phyloP scores from a whole-genome alignment of 176 grass and related monocot genomes.

The Oryza glaberrima region DNA sequence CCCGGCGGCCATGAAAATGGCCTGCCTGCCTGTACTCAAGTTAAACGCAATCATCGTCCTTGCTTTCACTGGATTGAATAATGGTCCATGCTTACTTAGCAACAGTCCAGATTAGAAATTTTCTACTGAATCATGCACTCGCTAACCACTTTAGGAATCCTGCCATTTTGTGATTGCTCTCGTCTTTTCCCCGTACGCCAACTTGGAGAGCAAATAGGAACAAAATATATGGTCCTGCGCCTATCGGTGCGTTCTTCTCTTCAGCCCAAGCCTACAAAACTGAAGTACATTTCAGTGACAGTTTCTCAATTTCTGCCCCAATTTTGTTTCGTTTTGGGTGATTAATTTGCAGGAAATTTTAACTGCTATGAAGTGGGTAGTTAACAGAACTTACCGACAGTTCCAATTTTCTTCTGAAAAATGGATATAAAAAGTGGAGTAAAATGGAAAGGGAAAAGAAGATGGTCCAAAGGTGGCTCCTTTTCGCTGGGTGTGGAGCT shows the following conservation, averaged over 20 bases:
- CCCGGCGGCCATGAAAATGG: slow-evolving; percentile 11
- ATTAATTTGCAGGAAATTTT: not conserved
- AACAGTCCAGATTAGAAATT: slow-evolving; percentile 41
- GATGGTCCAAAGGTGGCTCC: slow-evolving; percentile 54
- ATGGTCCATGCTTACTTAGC: slow-evolving; percentile 46
- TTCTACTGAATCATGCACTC: slow-evolving; percentile 39
- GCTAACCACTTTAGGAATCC: slow-evolving; percentile 14
- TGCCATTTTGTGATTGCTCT: not conserved
- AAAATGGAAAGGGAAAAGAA: slow-evolving; percentile 2
- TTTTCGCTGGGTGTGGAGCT: slow-evolving; percentile 65
- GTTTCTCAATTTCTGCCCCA: not conserved
- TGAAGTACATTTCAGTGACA: not conserved
- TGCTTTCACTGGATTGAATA: slow-evolving; percentile 41
- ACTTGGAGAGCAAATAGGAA: slow-evolving; percentile 41
- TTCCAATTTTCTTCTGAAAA: not conserved
- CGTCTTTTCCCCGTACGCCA: slow-evolving; percentile 29
- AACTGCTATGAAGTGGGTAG: not conserved
- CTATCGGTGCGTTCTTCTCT: slow-evolving; percentile 2
- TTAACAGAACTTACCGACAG: not conserved
- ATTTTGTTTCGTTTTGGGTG: not conserved
- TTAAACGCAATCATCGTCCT: slow-evolving; percentile 31
- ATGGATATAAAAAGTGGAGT: not conserved
- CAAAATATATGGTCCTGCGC: slow-evolving; percentile 40
- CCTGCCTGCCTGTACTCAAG: slow-evolving; percentile 30
- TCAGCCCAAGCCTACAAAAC: slow-evolving; percentile 1